Base-by-base conservation (phyloP, 2,329 filamentous ascomycete species). In the Penicillium decumbens region DNA sequence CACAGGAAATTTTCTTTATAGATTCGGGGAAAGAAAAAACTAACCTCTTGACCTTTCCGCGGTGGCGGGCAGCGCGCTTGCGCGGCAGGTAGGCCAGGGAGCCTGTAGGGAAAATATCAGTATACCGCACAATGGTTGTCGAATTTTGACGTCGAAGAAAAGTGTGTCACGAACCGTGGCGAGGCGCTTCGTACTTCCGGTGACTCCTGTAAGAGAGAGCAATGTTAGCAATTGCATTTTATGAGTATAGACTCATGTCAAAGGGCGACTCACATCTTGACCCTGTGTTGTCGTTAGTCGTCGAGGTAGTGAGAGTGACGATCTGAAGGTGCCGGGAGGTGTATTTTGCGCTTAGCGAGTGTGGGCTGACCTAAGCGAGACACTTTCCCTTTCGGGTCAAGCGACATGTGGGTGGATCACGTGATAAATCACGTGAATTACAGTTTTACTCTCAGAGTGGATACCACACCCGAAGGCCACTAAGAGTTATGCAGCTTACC, bases 21-120 rank as follows among this genome's bases (percentile, higher is more conserved):
- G 41, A 29, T 30, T 32, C 35, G 41, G 37, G 37, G 18, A 47
- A n/a, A 25, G 18, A 23, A 4, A 43, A 43, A 45, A 68, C 83
- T 84, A 81, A 95, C 90, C 87, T 90, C 89, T 96, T 96, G 75
- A 96, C 92, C 84, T 95, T 95, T 77, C 92, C 92, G 70, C 92
- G 82, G 80, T 97, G 91, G 72, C 91, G 84, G 76, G 90, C 83
- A 71, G 90, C 89, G 74, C 92, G 87, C 89, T 96, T 96, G 73
- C 88, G 80, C 63, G 88, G 88, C 72, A 93, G 77, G 79, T 84
- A 92, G 67, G 87, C 88, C 76, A 97, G 81, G 73, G 88, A 91
- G 75, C 74, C 74, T 75, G 65, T 60, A 54, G 38, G 64, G 18
- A 55, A 55, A 51, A 23, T 53, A 65, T 66, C 58, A 67, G 66